phyloP scores from a whole-genome alignment of 1,284 basidiomycete genomes.

The Schizophyllum amplum region DNA sequence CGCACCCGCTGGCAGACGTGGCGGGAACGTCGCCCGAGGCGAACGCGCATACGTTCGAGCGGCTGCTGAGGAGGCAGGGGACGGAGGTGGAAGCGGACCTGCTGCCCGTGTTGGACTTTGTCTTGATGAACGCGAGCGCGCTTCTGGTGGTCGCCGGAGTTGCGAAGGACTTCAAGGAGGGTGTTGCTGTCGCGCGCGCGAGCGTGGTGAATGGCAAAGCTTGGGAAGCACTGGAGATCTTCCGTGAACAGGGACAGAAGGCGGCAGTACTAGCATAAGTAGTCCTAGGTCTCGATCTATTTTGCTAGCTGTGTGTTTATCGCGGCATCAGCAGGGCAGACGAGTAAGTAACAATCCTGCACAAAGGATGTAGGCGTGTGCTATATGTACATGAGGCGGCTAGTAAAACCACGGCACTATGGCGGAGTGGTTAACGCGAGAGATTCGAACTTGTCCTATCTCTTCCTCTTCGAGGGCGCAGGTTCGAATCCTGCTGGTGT shows the following conservation, averaged over 20 bases:
- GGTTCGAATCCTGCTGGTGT: constrained; percentile 56
- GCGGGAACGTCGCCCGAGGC: constrained; percentile 63
- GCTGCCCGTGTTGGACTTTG: constrained; percentile 12
- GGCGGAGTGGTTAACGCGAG: constrained; percentile 2
- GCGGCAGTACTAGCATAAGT: neutral
- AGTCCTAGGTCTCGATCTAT: too few species aligned
- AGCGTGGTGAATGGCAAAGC: constrained; percentile 14
- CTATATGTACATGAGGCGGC: too few species aligned
- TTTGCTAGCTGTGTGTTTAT: too few species aligned
- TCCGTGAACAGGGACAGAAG: constrained; percentile 8
- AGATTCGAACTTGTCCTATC: constrained; percentile 9
- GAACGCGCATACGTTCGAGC: constrained; percentile 64
- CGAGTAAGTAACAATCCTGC: too few species aligned
- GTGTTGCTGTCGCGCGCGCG: constrained; percentile 9
- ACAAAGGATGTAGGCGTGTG: too few species aligned
- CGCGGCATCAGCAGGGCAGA: too few species aligned
- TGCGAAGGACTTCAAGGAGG: constrained; percentile 11
- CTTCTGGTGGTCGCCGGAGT: constrained; percentile 13
- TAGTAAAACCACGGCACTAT: too few species aligned
- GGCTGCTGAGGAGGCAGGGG: constrained; percentile 30
- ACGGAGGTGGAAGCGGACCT: neutral
- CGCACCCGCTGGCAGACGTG: constrained; percentile 67
- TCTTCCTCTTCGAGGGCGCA: constrained; percentile 49
- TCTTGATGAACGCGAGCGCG: constrained; percentile 14
- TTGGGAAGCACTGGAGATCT: constrained; percentile 11